Percentiles rank a stretch among this genome's conserved stretches.
phyloP scores from a whole-genome alignment of 139 green algal species.

The Tetraselmis chui region DNA sequence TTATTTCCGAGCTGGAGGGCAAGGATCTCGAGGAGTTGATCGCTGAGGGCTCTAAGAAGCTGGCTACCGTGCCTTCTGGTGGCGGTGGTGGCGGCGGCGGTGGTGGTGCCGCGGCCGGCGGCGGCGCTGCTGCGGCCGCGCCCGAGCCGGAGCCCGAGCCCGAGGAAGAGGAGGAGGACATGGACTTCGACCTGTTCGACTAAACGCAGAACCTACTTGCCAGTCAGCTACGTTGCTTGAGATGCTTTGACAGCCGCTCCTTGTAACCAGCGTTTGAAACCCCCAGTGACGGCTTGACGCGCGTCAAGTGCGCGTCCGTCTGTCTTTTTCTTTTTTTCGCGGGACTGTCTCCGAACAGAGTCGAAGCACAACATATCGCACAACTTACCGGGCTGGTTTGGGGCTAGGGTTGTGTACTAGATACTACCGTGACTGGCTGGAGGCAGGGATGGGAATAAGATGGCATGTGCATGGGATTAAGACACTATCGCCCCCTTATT shows the following conservation, averaged over 20 bases:
- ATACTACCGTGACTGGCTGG: too few relatives aligned
- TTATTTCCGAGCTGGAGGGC: constrained; percentile 66
- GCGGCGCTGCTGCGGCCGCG: constrained; percentile 9
- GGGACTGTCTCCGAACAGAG: too few relatives aligned
- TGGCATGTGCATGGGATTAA: too few relatives aligned
- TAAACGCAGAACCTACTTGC: constrained; percentile 19
- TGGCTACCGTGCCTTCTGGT: constrained; percentile 60
- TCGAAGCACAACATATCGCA: too few relatives aligned
- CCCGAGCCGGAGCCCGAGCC: constrained; percentile 25
- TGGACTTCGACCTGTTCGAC: constrained; percentile 67
- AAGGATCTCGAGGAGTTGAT: constrained; percentile 64
- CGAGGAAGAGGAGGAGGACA: constrained; percentile 57
- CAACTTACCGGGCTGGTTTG: too few relatives aligned
- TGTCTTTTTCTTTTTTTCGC: too few relatives aligned
- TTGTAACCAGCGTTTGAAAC: not conserved
- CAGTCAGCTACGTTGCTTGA: not conserved
- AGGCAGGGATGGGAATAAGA: too few relatives aligned
- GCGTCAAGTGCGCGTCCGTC: not conserved
- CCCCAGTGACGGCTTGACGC: too few relatives aligned
- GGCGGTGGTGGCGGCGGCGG: constrained; percentile 35
- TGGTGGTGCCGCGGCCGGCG: constrained; percentile 21
- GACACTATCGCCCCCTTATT: too few relatives aligned
- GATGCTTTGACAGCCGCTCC: not conserved
- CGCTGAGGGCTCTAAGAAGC: constrained; percentile 43
- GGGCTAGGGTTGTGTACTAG: too few relatives aligned